phyloP scores from a whole-genome alignment of 805 yeast species.

The Ogataea polymorpha region DNA sequence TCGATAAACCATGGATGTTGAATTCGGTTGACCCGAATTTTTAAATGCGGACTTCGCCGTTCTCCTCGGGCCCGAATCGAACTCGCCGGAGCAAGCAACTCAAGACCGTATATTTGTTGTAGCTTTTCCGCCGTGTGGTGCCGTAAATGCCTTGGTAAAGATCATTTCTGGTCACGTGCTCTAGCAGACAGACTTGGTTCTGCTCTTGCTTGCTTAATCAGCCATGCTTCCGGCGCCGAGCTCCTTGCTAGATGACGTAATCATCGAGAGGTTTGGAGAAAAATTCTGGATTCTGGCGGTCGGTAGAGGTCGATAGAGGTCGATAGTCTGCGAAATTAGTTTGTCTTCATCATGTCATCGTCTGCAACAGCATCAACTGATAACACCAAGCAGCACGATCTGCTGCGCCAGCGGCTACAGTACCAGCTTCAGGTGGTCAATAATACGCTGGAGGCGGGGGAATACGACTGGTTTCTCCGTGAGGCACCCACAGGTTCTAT shows the following conservation, averaged over 20 bases:
- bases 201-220: no score
- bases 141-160: no score
- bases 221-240: no score
- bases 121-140: no score
- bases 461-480: conserved; percentile 33
- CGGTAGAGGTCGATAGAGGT: not conserved
- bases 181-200: no score
- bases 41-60: not conserved
- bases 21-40: not conserved
- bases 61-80: no score
- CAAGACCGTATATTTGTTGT: no score
- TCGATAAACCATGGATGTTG: not conserved
- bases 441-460: conserved; percentile 23
- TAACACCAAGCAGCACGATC: conserved; percentile 27
- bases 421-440: conserved; percentile 22
- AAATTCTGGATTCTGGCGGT: not conserved
- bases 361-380: conserved; percentile 12
- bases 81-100: no score
- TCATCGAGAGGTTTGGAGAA: no score
- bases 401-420: conserved; percentile 29
- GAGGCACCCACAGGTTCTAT: conserved; percentile 11
- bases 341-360: conserved; percentile 4
- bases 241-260: not conserved
- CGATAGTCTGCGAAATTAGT: conserved; percentile 4
- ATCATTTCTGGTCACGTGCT: no score